Conservation (phyloP, 2,329 filamentous ascomycete species). For the Aureobasidium mangrovei region DNA sequence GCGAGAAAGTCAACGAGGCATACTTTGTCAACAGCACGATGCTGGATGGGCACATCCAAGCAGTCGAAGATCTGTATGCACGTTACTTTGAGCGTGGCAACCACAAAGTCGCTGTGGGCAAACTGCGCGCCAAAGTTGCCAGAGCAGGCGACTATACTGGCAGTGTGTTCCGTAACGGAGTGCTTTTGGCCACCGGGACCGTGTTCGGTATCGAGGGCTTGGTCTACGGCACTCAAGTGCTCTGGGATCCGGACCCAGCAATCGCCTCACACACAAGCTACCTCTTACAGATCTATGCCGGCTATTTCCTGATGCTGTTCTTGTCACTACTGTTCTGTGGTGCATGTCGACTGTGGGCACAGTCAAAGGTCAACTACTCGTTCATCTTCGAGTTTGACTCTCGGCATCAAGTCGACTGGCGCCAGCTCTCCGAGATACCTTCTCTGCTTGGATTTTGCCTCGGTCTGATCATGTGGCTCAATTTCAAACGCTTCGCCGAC, state of each 20-base stretch:
- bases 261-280: slow-evolving; percentile 32
- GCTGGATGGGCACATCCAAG: slow-evolving; percentile 68
- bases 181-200: slow-evolving; percentile 33
- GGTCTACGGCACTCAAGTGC: slow-evolving; percentile 29
- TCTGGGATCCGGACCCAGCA: slow-evolving; percentile 21
- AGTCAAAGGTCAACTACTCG: slow-evolving; percentile 83
- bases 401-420: slow-evolving; percentile 79
- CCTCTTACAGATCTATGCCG: slow-evolving; percentile 77
- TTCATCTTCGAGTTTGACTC: slow-evolving; percentile 89
- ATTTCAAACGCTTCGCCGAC: slow-evolving; percentile 63
- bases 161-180: slow-evolving; percentile 50
- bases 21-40: slow-evolving; percentile 88
- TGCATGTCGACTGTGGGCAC: slow-evolving; percentile 74
- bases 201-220: slow-evolving; percentile 38
- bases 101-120: slow-evolving; percentile 80
- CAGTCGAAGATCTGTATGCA: slow-evolving; percentile 84
- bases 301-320: slow-evolving; percentile 77
- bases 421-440: slow-evolving; percentile 75
- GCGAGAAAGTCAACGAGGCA: slow-evolving; percentile 80
- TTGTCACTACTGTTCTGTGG: slow-evolving; percentile 78
- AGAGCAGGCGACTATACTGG: slow-evolving; percentile 51
- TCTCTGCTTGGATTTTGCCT: slow-evolving; percentile 69
- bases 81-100: slow-evolving; percentile 92
- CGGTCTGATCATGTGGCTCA: slow-evolving; percentile 79
- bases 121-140: slow-evolving; percentile 64